These are phyloP conservation scores for Trichosporon sp. DNA, from an alignment of 1,284 basidiomycete genomes.

Conservation along the genomic window DNA sequence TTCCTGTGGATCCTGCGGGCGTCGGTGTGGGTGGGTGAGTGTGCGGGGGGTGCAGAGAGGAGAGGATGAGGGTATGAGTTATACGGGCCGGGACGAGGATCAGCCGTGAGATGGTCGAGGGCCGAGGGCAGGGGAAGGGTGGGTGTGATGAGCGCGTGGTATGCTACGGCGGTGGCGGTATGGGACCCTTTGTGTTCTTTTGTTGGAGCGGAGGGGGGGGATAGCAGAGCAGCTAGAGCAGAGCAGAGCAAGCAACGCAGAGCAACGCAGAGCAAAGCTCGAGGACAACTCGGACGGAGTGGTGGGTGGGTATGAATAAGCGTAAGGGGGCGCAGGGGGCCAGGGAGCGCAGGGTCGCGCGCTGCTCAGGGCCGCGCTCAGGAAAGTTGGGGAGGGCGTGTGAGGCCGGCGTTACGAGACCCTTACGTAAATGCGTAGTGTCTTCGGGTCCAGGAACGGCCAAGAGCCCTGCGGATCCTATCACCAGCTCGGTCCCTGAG, in stretches of 20 bases:
- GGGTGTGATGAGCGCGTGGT: not conserved
- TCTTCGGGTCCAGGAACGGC: conserved; percentile 2
- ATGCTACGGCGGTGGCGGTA: not conserved
- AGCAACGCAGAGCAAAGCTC: not conserved
- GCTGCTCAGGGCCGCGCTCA: not conserved
- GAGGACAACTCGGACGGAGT: too few species aligned
- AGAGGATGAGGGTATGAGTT: not conserved
- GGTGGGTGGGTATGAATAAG: conserved; percentile 2
- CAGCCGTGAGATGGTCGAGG: not conserved
- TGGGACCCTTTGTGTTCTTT: not conserved
- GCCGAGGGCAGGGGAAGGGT: too few species aligned
- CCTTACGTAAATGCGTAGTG: conserved; percentile 2
- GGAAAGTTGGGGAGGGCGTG: not conserved
- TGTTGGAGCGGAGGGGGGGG: not conserved
- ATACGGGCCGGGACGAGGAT: too few species aligned
- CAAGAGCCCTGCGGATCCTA: not conserved
- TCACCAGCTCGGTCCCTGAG: not conserved
- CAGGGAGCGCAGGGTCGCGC: not conserved
- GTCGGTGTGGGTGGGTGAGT: not conserved
- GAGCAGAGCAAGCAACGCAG: not conserved
- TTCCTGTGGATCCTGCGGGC: too few species aligned
- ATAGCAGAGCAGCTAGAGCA: not conserved
- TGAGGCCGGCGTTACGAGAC: not conserved
- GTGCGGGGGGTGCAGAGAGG: not conserved
- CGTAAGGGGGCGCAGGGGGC: not conserved